Percentiles rank a stretch among this genome's conserved stretches.
Evolutionary conservation across 2,329 filamentous ascomycete species (phyloP).

Genomic region (Arthrobotrys musiformis): DNA sequence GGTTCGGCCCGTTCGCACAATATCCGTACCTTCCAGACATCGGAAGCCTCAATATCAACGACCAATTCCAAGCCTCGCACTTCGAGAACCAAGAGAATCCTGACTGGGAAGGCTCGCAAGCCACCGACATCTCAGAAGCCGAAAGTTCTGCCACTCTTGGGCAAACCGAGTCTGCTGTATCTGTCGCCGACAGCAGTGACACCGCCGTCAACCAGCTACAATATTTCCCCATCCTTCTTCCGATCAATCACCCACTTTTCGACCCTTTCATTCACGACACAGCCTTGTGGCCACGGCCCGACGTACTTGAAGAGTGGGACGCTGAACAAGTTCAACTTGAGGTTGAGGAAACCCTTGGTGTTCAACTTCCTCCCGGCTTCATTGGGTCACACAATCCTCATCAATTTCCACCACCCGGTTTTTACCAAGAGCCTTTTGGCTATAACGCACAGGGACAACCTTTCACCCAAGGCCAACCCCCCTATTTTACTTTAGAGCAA

Average conservation of each 20-base stretch:
- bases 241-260: slow-evolving; percentile 33
- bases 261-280: slow-evolving; percentile 44
- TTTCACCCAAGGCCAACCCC: neutral
- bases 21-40: neutral
- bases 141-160: neutral
- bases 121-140: neutral
- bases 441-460: neutral
- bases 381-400: neutral
- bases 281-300: slow-evolving; percentile 36
- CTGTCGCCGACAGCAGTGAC: neutral
- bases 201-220: slow-evolving; percentile 5
- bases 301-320: slow-evolving; percentile 41
- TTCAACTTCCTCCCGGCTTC: neutral
- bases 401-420: neutral
- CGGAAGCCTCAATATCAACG: neutral
- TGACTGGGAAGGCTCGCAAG: slow-evolving; percentile 12
- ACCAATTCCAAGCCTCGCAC: neutral
- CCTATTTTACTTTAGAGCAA: neutral
- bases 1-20: slow-evolving; percentile 1
- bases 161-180: neutral
- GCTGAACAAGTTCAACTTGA: slow-evolving; percentile 16
- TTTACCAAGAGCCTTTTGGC: neutral
- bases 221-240: slow-evolving; percentile 13
- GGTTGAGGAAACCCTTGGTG: slow-evolving; percentile 5
- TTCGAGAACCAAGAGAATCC: neutral